These are phyloP conservation scores for Orbilia ellipsospora DNA, from an alignment of 2,329 filamentous ascomycete species.

Conservation along the genomic window DNA sequence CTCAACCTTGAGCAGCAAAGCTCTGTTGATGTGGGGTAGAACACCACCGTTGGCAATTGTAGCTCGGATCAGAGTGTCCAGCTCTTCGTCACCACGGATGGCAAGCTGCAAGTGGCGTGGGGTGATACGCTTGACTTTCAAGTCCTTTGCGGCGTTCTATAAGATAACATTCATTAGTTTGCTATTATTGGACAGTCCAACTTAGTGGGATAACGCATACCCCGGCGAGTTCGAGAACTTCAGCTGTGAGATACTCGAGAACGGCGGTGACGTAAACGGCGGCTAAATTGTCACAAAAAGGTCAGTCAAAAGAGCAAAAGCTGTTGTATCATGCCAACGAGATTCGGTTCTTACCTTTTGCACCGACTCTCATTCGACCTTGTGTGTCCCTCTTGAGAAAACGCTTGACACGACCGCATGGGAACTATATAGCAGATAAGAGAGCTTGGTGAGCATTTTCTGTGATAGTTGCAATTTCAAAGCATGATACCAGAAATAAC, in stretches of 20 bases:
- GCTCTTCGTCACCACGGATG: slow-evolving; percentile 97
- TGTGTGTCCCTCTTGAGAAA: slow-evolving; percentile 99
- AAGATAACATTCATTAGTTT: background rate
- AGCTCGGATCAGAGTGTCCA: slow-evolving; percentile 95
- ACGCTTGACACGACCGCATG: slow-evolving; percentile 99
- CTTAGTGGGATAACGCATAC: slow-evolving; percentile 62
- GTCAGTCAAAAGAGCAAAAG: background rate
- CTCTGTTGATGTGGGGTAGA: slow-evolving; percentile 97
- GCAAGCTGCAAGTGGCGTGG: slow-evolving; percentile 97
- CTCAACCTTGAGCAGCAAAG: slow-evolving; percentile 92
- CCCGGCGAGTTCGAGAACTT: slow-evolving; percentile 96
- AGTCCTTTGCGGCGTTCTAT: slow-evolving; percentile 95
- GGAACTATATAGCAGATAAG: slow-evolving; percentile 74
- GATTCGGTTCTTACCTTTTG: slow-evolving; percentile 61
- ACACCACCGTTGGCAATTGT: slow-evolving; percentile 99
- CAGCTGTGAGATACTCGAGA: slow-evolving; percentile 95
- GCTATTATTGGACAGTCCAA: background rate
- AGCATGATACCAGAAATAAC: too few species aligned
- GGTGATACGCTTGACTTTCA: slow-evolving; percentile 99
- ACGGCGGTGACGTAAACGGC: slow-evolving; percentile 98
- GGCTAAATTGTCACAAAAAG: slow-evolving; percentile 65
- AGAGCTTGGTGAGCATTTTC: slow-evolving; percentile 57
- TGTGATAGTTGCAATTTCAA: too few species aligned
- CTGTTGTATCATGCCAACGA: slow-evolving; percentile 3
- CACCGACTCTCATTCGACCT: slow-evolving; percentile 77